phyloP scores from a whole-genome alignment of 2,329 filamentous ascomycete genomes.

The Moelleriella libera region DNA sequence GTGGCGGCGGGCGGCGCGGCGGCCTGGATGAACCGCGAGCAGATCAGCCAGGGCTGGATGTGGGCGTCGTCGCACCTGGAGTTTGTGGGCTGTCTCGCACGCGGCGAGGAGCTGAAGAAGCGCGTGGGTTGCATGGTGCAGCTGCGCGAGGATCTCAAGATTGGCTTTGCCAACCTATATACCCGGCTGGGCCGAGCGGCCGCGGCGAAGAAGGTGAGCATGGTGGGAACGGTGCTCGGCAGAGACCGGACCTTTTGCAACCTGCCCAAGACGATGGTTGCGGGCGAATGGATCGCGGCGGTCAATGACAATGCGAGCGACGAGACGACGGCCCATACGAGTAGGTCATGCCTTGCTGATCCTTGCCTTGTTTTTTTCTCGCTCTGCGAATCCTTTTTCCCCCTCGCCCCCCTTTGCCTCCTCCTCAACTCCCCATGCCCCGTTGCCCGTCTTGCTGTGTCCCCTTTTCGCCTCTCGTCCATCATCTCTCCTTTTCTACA shows the following conservation, averaged over 20 bases:
- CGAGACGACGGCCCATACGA: slow-evolving; percentile 70
- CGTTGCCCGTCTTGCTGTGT: too few relatives aligned
- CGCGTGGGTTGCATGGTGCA: slow-evolving; percentile 56
- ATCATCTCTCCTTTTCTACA: too few relatives aligned
- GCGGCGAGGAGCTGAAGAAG: slow-evolving; percentile 66
- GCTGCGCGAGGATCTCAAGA: slow-evolving; percentile 46
- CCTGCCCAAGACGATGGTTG: slow-evolving; percentile 43
- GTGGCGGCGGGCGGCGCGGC: slow-evolving; percentile 72
- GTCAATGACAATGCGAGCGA: slow-evolving; percentile 69
- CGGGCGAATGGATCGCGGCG: slow-evolving; percentile 51
- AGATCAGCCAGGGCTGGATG: slow-evolving; percentile 58
- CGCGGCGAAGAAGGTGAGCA: slow-evolving; percentile 32
- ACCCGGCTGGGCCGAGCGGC: slow-evolving; percentile 65
- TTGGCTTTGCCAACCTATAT: slow-evolving; percentile 80
- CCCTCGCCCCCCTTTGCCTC: background rate
- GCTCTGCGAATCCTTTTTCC: background rate
- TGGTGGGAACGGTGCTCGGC: slow-evolving; percentile 46
- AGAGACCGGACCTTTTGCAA: slow-evolving; percentile 80
- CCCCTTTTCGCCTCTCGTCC: too few relatives aligned
- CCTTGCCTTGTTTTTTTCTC: slow-evolving; percentile 6
- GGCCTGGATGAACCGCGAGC: slow-evolving; percentile 73
- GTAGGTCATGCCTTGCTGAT: slow-evolving; percentile 21
- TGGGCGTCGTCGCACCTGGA: slow-evolving; percentile 88
- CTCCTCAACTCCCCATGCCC: background rate
- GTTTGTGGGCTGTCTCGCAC: slow-evolving; percentile 80